Conservation (phyloP, 2,329 filamentous ascomycete genomes). For the Pseudogymnoascus sp. region DNA sequence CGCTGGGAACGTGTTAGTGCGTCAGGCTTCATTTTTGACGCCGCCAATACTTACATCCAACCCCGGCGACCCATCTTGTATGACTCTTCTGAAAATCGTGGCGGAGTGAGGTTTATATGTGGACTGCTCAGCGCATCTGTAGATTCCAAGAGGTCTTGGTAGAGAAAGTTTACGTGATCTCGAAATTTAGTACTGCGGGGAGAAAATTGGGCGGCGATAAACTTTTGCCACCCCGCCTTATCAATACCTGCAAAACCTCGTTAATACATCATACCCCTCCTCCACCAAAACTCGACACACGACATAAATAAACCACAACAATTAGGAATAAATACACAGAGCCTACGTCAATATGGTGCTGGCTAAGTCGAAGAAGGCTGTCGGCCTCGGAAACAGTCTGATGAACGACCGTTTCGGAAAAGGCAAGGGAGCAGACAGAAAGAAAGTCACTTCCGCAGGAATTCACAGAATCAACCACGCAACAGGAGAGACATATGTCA, state of each 20-base stretch:
- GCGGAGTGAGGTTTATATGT: background rate
- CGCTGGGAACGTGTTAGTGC: slow-evolving; percentile 40
- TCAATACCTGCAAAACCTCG: slow-evolving; percentile 10
- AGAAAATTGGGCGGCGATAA: slow-evolving; percentile 6
- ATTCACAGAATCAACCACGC: slow-evolving; percentile 63
- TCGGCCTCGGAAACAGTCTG: slow-evolving; percentile 91
- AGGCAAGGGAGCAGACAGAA: slow-evolving; percentile 77
- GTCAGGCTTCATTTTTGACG: slow-evolving; percentile 18
- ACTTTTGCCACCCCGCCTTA: slow-evolving; percentile 10
- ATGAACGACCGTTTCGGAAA: slow-evolving; percentile 99
- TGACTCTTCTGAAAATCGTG: slow-evolving; percentile 7
- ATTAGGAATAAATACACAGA: background rate
- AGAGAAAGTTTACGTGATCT: slow-evolving; percentile 10
- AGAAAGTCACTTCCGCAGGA: slow-evolving; percentile 55
- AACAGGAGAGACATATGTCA: slow-evolving; percentile 85
- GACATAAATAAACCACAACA: slow-evolving; percentile 10
- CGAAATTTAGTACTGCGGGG: slow-evolving; percentile 11
- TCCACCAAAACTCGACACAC: slow-evolving; percentile 3
- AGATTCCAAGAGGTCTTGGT: slow-evolving; percentile 10
- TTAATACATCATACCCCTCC: slow-evolving; percentile 10
- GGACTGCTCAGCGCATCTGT: background rate
- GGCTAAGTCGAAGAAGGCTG: slow-evolving; percentile 90
- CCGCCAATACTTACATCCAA: slow-evolving; percentile 56
- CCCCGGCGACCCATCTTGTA: slow-evolving; percentile 64
- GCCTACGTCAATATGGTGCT: slow-evolving; percentile 50